These are phyloP conservation scores for Arthrobotrys iridis DNA, from an alignment of 2,329 filamentous ascomycete species.

Conservation along the genomic window DNA sequence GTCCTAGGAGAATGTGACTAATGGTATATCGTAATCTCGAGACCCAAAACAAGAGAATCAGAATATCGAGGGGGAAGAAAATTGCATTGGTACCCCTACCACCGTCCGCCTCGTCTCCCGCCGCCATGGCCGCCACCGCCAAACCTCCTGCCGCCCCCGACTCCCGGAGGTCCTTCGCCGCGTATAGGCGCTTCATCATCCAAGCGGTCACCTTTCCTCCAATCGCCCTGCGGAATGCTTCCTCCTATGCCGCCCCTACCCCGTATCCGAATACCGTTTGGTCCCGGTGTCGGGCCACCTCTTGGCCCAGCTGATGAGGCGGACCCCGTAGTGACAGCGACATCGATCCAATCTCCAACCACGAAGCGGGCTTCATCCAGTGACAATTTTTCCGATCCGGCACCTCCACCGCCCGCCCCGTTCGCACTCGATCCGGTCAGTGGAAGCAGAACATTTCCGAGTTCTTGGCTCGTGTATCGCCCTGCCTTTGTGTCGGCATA, in stretches of 20 bases:
- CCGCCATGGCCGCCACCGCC: constrained; percentile 37
- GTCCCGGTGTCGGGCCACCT: neutral
- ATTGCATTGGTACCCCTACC: constrained; percentile 4
- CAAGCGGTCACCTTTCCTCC: constrained; percentile 47
- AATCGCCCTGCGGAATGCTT: constrained; percentile 36
- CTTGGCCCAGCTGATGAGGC: constrained; percentile 22
- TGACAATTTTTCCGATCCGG: constrained; percentile 70
- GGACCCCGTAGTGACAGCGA: constrained; percentile 65
- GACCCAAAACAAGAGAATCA: neutral
- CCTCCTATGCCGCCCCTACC: constrained; percentile 42
- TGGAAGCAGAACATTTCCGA: constrained; percentile 73
- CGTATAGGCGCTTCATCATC: constrained; percentile 37
- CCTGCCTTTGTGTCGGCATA: constrained; percentile 75
- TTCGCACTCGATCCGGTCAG: constrained; percentile 67
- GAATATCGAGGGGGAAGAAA: neutral
- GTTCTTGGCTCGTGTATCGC: constrained; percentile 79
- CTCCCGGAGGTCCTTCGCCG: constrained; percentile 14
- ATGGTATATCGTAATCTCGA: neutral
- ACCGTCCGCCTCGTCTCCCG: constrained; percentile 36
- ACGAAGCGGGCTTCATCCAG: constrained; percentile 81
- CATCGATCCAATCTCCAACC: constrained; percentile 87
- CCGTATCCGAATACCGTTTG: constrained; percentile 47
- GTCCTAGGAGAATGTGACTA: neutral
- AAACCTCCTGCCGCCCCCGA: constrained; percentile 29
- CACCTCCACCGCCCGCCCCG: constrained; percentile 62